These are phyloP conservation scores for Pseudocercospora eumusae DNA, from an alignment of 2,329 filamentous ascomycete species.

Conservation along the genomic window DNA sequence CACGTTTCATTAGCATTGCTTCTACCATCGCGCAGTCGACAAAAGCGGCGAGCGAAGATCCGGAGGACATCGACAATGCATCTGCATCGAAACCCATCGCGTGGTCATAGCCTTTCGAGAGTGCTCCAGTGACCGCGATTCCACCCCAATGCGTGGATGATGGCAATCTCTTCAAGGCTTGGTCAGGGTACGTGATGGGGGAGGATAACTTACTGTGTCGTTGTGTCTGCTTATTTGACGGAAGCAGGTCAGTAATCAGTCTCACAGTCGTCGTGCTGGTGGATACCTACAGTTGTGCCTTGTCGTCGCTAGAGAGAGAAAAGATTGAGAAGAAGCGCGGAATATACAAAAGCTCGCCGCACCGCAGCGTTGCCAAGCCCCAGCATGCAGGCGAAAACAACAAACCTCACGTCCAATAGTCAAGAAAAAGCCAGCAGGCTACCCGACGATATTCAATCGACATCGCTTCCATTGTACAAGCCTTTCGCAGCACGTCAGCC, in stretches of 20 bases:
- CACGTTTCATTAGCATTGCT: background rate
- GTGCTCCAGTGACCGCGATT: too few species aligned
- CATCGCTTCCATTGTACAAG: background rate
- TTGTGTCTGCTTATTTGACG: background rate
- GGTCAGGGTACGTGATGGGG: background rate
- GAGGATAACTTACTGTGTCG: background rate
- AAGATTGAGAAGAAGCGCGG: background rate
- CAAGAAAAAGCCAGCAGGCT: background rate
- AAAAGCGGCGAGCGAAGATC: background rate
- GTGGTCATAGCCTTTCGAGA: too few species aligned
- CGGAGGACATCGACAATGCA: too few species aligned
- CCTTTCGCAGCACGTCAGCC: background rate
- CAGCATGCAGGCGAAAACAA: background rate
- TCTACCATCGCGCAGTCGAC: background rate
- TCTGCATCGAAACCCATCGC: too few species aligned
- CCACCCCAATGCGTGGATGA: too few species aligned
- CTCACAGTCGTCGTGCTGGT: background rate
- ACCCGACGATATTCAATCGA: background rate
- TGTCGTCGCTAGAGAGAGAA: background rate
- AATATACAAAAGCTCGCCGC: background rate
- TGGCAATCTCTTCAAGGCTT: too few species aligned
- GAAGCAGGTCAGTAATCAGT: background rate
- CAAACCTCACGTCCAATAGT: background rate
- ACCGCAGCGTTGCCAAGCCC: background rate
- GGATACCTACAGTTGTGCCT: background rate